These are phyloP conservation scores for Hypocrella siamensis DNA, from an alignment of 2,329 filamentous ascomycete species.

Conservation along the genomic window DNA sequence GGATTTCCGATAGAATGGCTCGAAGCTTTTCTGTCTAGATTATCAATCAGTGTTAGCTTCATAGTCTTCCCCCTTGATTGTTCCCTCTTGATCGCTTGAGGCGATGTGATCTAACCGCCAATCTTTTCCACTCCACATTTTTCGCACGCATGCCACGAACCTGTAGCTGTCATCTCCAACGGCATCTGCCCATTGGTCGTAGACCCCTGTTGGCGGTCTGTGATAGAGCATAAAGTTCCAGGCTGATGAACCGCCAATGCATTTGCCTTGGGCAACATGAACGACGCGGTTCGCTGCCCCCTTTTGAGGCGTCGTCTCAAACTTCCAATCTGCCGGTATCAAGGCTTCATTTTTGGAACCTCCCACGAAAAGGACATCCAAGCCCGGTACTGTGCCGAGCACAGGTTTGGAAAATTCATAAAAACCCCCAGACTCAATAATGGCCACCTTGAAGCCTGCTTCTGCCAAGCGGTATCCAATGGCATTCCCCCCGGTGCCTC, in stretches of 20 bases:
- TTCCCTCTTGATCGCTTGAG: too few relatives aligned
- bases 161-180: constrained; percentile 14
- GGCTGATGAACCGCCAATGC: constrained; percentile 20
- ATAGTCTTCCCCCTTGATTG: too few relatives aligned
- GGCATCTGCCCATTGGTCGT: constrained; percentile 11
- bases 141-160: constrained; percentile 6
- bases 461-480: constrained; percentile 18
- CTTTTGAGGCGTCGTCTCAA: constrained; percentile 12
- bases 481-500: constrained; percentile 20
- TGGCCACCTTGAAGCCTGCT: constrained; percentile 16
- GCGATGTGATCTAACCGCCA: too few relatives aligned
- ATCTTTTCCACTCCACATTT: too few relatives aligned
- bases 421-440: constrained; percentile 21
- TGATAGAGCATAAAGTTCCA: constrained; percentile 20
- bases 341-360: constrained; percentile 7
- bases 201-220: constrained; percentile 15
- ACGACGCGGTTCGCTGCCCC: constrained; percentile 11
- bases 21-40: constrained; percentile 7
- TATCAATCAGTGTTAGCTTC: too few relatives aligned
- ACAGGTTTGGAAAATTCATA: constrained; percentile 15
- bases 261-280: constrained; percentile 21
- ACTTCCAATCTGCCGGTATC: constrained; percentile 13
- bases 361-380: constrained; percentile 9
- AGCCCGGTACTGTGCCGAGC: constrained; percentile 10
- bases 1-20: constrained; percentile 12